Conservation (phyloP, 2,329 filamentous ascomycete genomes). For the Madurella fahalii region DNA sequence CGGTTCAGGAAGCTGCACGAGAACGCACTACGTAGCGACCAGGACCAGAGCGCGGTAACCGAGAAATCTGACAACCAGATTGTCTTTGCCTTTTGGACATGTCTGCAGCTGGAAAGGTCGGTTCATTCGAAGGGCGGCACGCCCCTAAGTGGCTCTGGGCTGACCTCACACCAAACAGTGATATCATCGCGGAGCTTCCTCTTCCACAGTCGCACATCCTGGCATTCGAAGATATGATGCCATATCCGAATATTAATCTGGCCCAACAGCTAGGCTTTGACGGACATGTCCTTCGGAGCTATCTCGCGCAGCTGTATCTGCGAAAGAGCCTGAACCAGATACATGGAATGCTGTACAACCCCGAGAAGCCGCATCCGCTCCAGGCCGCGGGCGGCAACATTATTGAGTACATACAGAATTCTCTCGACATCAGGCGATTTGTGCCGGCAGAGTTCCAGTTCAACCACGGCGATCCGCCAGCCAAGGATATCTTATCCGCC, state of each 20-base stretch:
- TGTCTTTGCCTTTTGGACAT: conserved; percentile 85
- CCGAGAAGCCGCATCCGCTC: conserved; percentile 31
- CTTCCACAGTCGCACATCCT: conserved; percentile 58
- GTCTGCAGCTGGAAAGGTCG: conserved; percentile 84
- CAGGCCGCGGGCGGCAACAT: conserved; percentile 31
- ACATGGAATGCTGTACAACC: conserved; percentile 53
- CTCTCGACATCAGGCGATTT: conserved; percentile 35
- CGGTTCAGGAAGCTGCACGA: conserved; percentile 43
- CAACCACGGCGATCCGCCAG: conserved; percentile 64
- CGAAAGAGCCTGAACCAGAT: conserved; percentile 62
- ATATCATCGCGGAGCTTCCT: conserved; percentile 83
- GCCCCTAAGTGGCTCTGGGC: background rate
- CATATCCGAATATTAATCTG: conserved; percentile 56
- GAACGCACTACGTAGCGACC: conserved; percentile 14
- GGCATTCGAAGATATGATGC: conserved; percentile 60
- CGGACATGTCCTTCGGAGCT: conserved; percentile 52
- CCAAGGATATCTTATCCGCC: conserved; percentile 73
- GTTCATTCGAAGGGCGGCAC: conserved; percentile 9
- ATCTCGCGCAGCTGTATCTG: conserved; percentile 60
- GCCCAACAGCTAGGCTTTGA: conserved; percentile 43
- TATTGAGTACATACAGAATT: conserved; percentile 39
- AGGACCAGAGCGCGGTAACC: conserved; percentile 30
- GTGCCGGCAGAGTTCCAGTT: conserved; percentile 52
- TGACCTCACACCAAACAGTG: conserved; percentile 45
- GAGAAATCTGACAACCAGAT: conserved; percentile 58